phyloP scores from a whole-genome alignment of 176 grass and related monocot genomes.

The Zoysia pacifica region DNA sequence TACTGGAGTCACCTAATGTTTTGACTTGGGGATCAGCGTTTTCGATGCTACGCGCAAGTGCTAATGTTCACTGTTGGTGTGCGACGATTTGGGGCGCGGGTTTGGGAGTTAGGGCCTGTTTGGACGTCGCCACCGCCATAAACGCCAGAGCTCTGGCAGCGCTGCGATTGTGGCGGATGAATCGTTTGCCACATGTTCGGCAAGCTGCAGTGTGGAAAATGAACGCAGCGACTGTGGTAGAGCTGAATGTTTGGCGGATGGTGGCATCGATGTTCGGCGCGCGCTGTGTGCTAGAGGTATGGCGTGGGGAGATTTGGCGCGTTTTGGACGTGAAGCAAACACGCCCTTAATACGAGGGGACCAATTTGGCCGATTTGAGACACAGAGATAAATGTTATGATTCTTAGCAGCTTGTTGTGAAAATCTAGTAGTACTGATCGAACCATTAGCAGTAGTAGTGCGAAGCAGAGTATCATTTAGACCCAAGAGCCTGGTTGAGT shows the following conservation, averaged over 20 bases:
- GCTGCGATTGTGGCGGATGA: too few species aligned
- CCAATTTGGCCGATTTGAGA: slow-evolving; percentile 14
- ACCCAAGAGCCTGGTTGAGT: slow-evolving; percentile 15
- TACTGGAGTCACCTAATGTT: slow-evolving; percentile 6
- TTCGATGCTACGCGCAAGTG: background rate
- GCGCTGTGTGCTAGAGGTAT: too few species aligned
- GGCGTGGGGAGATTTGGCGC: too few species aligned
- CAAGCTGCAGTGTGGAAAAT: too few species aligned
- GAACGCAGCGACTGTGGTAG: too few species aligned
- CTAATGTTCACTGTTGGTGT: background rate
- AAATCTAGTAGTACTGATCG: slow-evolving; percentile 15
- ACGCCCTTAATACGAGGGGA: background rate
- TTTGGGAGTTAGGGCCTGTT: background rate
- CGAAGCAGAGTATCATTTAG: background rate
- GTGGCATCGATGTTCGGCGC: too few species aligned
- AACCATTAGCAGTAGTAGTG: background rate
- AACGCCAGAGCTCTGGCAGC: too few species aligned
- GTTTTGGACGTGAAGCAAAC: too few species aligned
- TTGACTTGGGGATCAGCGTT: background rate
- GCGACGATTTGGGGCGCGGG: background rate
- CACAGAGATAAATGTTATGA: background rate
- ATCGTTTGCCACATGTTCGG: too few species aligned
- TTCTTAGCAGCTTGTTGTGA: background rate
- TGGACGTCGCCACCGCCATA: too few species aligned
- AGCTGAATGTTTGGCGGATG: too few species aligned